These are phyloP conservation scores for Filosporella fistucella DNA, from an alignment of 495 filamentous ascomycete species.

Conservation along the genomic window DNA sequence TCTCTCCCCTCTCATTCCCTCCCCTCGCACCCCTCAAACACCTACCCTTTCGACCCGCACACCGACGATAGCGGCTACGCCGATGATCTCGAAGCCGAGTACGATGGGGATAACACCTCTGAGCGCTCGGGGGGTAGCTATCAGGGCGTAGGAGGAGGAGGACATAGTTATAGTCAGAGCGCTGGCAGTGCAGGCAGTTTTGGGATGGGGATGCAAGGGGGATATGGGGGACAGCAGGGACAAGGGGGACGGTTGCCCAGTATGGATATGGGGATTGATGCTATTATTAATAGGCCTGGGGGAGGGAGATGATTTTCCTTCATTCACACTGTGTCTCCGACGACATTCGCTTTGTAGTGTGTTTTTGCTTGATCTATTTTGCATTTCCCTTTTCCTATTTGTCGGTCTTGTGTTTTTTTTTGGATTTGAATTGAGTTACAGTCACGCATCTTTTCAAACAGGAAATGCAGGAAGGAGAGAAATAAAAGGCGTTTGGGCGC, in stretches of 20 bases:
- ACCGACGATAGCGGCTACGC: constrained; percentile 13
- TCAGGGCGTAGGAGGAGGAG: neutral
- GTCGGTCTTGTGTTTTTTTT: no score
- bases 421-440: no score
- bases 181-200: constrained; percentile 10
- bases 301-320: no score
- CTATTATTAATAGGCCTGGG: constrained; percentile 44
- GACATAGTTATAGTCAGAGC: constrained; percentile 10
- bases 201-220: constrained; percentile 2
- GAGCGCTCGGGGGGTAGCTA: constrained; percentile 1
- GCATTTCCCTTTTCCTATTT: no score
- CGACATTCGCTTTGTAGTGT: no score
- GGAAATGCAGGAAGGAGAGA: no score
- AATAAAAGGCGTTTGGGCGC: no score
- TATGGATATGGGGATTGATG: constrained; percentile 52
- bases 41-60: neutral
- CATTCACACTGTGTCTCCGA: no score
- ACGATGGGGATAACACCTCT: constrained; percentile 3
- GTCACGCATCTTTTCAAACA: no score
- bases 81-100: constrained; percentile 20
- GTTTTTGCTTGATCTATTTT: no score
- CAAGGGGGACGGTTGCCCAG: constrained; percentile 37
- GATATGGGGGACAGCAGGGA: neutral
- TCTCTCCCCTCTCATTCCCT: constrained; percentile 7
- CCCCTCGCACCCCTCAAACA: neutral